Evolutionary conservation across 768 basidiomycete species (phyloP).

Genomic region (Pholiota molesta): DNA sequence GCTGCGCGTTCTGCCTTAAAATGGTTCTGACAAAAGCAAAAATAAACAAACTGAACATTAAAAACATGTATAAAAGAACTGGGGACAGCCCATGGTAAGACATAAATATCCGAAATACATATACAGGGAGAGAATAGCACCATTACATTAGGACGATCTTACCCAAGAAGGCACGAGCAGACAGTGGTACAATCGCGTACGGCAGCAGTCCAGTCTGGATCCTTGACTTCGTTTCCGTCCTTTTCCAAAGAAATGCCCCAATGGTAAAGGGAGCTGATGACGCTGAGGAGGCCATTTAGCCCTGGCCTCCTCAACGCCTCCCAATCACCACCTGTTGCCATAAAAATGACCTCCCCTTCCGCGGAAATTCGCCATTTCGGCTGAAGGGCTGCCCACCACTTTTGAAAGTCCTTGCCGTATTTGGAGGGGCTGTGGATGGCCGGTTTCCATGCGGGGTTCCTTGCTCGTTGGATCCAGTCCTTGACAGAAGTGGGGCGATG

Average conservation of each 20-base stretch:
- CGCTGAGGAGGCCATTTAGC: conserved; percentile 14
- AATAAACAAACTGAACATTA: neutral
- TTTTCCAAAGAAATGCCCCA: conserved; percentile 8
- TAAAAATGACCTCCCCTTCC: neutral
- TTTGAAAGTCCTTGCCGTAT: neutral
- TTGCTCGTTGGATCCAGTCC: conserved; percentile 6
- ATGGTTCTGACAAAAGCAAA: no score
- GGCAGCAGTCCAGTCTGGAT: neutral
- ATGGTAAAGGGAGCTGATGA: conserved; percentile 10
- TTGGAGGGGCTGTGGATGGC: neutral
- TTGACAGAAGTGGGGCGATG: neutral
- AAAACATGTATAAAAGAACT: neutral
- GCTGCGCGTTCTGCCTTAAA: neutral
- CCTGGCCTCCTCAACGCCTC: conserved; percentile 12
- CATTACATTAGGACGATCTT: no score
- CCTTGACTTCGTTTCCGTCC: neutral
- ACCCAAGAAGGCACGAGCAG: neutral
- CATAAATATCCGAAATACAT: no score
- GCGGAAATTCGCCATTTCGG: neutral
- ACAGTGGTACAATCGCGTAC: neutral
- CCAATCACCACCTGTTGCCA: neutral
- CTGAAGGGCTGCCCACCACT: conserved; percentile 1
- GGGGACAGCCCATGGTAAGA: no score
- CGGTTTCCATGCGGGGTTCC: neutral
- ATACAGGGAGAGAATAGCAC: no score